These are phyloP conservation scores for Cyanophora paradoxa DNA, from an alignment of 78 protist species.

Conservation along the genomic window DNA sequence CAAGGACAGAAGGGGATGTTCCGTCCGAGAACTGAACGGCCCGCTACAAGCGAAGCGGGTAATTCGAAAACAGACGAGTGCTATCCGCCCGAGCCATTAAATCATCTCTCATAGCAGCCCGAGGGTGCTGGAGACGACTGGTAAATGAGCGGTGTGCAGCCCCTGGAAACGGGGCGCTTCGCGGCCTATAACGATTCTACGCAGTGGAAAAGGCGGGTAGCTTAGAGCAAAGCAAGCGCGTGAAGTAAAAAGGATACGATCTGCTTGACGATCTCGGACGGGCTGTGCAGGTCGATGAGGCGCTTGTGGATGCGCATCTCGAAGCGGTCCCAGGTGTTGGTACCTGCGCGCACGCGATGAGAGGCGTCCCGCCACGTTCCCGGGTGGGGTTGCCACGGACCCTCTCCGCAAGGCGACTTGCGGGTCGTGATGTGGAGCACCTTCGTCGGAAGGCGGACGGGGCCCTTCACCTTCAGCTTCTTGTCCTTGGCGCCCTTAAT, in stretches of 20 bases:
- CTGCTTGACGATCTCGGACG: conserved; percentile 85
- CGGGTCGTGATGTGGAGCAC: conserved; percentile 92
- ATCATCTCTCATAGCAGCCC: no score
- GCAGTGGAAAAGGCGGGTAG: background rate
- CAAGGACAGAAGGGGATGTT: no score
- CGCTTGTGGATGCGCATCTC: conserved; percentile 99
- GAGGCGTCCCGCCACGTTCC: no score
- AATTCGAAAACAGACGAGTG: background rate
- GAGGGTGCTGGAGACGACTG: no score
- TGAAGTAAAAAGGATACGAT: conserved; percentile 47
- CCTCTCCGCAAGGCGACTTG: conserved; percentile 99
- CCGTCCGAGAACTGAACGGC: no score
- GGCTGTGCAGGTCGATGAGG: conserved; percentile 89
- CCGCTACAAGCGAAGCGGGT: no score
- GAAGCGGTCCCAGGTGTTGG: conserved; percentile 99
- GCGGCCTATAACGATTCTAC: no score
- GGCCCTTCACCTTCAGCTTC: conserved; percentile 89
- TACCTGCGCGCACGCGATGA: no score
- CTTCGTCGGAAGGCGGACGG: conserved; percentile 98
- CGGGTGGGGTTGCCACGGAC: no score
- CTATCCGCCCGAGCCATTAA: no score
- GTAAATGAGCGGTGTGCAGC: background rate
- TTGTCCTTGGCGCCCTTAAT: conserved; percentile 82
- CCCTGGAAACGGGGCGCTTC: no score
- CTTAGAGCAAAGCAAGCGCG: background rate